Base-by-base conservation (phyloP, 2,329 filamentous ascomycete genomes). In the Aspergillus sp. region DNA sequence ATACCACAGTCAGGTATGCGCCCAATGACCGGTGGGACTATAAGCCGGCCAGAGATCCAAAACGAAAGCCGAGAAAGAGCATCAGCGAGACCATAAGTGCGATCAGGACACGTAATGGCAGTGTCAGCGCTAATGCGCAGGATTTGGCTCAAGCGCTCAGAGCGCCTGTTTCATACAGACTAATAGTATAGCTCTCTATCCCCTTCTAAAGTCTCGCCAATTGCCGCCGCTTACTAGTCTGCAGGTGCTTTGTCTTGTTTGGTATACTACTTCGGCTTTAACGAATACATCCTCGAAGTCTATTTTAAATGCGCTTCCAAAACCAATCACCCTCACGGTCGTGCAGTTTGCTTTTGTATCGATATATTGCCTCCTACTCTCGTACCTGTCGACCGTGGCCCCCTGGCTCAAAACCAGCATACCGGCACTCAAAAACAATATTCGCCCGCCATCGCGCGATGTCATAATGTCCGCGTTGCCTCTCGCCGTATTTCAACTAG, bases 241-340 rank as follows among this genome's bases (percentile, higher is more conserved):
- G 39, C 75, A 97, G 93, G 77, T 84, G 51, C 86, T 97, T 49
- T 98, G 93, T 76, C 79, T 93, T 57, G 78, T 93, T 70, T 98
- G 95, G 95, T 99, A 98, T 80, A 84, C 90, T 73, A 96, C 93
- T 22, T 98, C 93, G 44, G 95, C 96, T 61, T 80, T 98, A 66
- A 97, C 95, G 61, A 99, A 98, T 73, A 97, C 95, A 2, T 98
- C 95, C 22, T 97, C 95, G 52, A 99, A 99, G 78, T 90, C 93
- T 17, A 99, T 99, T 70, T 82, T 98, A 61, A 97, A 91, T 65
- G 90, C 91, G 44, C 91, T 97, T 64, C 87, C 90, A 58, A 95
- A 91, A 75, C 93, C 93, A 1, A 89, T 95, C 33, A 97, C 93
- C 19, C 83, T 98, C 67, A 98, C 93, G 1, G 82, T 96, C 57